Percentiles rank a stretch among this genome's conserved stretches.
phyloP scores from a whole-genome alignment of 176 grass and related monocot genomes.

The Melocanna baccifera region DNA sequence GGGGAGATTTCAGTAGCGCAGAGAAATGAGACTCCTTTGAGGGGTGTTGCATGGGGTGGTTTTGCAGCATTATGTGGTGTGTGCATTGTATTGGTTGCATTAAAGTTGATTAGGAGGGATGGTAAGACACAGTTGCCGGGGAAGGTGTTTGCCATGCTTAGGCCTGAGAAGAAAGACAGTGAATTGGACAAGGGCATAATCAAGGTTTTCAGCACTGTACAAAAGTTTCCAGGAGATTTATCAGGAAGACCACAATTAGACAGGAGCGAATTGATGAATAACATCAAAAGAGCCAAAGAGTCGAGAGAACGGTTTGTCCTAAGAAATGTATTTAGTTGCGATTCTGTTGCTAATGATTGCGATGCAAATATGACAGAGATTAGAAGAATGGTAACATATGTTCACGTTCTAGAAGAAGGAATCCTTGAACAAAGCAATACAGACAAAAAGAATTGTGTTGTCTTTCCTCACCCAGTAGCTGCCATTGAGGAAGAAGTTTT shows the following conservation, averaged over 20 bases:
- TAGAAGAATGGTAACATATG: conserved; percentile 13
- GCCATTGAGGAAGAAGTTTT: neutral
- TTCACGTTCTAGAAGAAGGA: neutral
- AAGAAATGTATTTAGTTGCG: conserved; percentile 4
- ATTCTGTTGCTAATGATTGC: neutral
- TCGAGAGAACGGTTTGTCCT: conserved; percentile 4
- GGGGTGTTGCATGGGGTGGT: neutral
- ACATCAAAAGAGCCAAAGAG: conserved; percentile 22
- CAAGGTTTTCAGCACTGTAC: neutral
- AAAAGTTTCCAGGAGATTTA: neutral
- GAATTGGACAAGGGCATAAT: neutral
- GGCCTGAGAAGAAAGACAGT: neutral
- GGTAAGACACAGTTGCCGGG: neutral
- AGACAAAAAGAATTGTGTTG: neutral
- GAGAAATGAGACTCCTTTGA: neutral
- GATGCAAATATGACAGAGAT: neutral
- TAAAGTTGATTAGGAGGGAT: neutral
- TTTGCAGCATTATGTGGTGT: conserved; percentile 37
- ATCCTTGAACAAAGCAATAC: neutral
- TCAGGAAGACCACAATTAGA: conserved; percentile 1
- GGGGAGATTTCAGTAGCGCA: neutral
- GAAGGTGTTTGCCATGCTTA: neutral
- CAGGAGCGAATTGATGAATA: conserved; percentile 25
- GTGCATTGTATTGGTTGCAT: conserved; percentile 10
- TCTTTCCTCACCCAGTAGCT: neutral